Conservation (phyloP, 1,284 basidiomycete species). For the Nidula niveotomentosa region DNA sequence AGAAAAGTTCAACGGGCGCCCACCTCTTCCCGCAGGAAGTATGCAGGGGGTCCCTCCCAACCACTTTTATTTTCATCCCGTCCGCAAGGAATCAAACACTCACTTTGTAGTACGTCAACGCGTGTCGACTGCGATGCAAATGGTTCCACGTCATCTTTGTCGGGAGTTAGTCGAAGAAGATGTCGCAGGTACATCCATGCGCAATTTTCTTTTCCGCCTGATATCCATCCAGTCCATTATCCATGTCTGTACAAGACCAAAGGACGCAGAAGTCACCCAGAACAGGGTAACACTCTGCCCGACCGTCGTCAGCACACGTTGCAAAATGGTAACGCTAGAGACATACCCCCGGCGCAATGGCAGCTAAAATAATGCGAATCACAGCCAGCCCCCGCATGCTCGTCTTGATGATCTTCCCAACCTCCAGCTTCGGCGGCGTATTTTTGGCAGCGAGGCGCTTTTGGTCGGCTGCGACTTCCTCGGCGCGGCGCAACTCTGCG, state of each 20-base stretch:
- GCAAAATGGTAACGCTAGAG: neutral
- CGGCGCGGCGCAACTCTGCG: slow-evolving; percentile 40
- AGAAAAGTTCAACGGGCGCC: slow-evolving; percentile 61
- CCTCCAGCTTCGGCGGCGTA: slow-evolving; percentile 34
- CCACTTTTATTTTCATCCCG: slow-evolving; percentile 73
- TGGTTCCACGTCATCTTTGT: neutral
- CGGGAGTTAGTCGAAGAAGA: neutral
- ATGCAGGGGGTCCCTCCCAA: slow-evolving; percentile 59
- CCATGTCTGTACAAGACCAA: slow-evolving; percentile 80
- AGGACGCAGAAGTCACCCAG: slow-evolving; percentile 82
- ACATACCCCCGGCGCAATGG: slow-evolving; percentile 77
- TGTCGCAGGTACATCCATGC: neutral
- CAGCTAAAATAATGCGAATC: slow-evolving; percentile 73
- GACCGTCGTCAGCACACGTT: slow-evolving; percentile 5
- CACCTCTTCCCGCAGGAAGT: slow-evolving; percentile 24
- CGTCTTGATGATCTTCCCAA: slow-evolving; percentile 59
- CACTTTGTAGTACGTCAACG: slow-evolving; percentile 5
- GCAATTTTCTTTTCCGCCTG: slow-evolving; percentile 34
- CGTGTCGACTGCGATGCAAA: too few relatives aligned
- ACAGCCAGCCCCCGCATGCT: slow-evolving; percentile 64
- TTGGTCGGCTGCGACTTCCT: slow-evolving; percentile 44
- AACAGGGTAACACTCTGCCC: slow-evolving; percentile 75
- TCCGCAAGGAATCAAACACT: slow-evolving; percentile 7
- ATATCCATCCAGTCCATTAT: slow-evolving; percentile 66
- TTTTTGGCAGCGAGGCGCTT: slow-evolving; percentile 38